These are phyloP conservation scores for Globisporangium polare DNA, from an alignment of 352 stramenopile genomes.

Conservation along the genomic window DNA sequence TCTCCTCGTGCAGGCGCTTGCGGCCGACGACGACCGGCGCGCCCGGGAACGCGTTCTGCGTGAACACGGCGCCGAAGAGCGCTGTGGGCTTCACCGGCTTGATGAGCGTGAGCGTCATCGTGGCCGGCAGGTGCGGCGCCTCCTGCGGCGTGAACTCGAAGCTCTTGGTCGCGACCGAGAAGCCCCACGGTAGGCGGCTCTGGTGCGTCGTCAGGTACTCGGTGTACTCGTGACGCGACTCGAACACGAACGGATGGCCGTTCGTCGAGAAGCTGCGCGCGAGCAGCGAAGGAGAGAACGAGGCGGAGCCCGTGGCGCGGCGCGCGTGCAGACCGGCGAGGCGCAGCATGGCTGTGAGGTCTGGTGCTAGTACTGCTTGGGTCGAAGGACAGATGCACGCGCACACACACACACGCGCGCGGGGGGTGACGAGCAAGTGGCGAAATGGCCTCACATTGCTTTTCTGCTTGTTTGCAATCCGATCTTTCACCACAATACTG, in stretches of 20 bases:
- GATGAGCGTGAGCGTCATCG: slow-evolving; percentile 89
- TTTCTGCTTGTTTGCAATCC: background rate
- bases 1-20: slow-evolving; percentile 83
- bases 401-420: background rate
- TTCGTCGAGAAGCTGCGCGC: slow-evolving; percentile 39
- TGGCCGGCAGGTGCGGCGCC: slow-evolving; percentile 65
- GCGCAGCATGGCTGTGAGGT: slow-evolving; percentile 11
- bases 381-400: background rate
- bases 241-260: slow-evolving; percentile 69
- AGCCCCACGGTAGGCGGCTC: slow-evolving; percentile 83
- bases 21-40: slow-evolving; percentile 90
- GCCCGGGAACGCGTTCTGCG: slow-evolving; percentile 88
- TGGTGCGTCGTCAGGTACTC: slow-evolving; percentile 73
- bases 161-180: slow-evolving; percentile 73
- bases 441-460: background rate
- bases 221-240: slow-evolving; percentile 79
- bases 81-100: slow-evolving; percentile 78
- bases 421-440: background rate
- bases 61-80: slow-evolving; percentile 90
- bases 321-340: slow-evolving; percentile 16
- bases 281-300: slow-evolving; percentile 16
- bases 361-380: background rate
- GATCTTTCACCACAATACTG: slow-evolving; percentile 5
- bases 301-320: slow-evolving; percentile 11
- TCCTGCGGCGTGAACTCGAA: slow-evolving; percentile 86